Percentiles rank a stretch among this genome's conserved stretches.
phyloP scores from a whole-genome alignment of 2,329 filamentous ascomycete genomes.

The Ramichloridium luteum region DNA sequence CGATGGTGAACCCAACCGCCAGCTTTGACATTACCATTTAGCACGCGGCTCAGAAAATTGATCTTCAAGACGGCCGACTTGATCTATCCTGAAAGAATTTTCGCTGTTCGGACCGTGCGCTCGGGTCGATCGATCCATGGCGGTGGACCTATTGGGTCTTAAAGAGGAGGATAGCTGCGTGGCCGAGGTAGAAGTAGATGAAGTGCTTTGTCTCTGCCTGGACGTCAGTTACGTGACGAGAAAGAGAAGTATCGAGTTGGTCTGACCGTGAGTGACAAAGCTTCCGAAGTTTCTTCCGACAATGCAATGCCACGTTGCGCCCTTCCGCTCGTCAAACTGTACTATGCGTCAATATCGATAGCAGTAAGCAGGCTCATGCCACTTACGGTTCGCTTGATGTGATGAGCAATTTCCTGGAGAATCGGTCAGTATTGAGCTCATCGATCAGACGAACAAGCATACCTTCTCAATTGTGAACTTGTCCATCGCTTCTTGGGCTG shows the following conservation, averaged over 20 bases:
- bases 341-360: constrained; percentile 4
- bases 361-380: neutral
- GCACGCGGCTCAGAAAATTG: too few species aligned
- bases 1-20: too few species aligned
- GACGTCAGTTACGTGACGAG: too few species aligned
- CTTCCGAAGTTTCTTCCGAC: constrained; percentile 97
- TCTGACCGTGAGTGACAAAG: constrained; percentile 93
- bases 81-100: constrained; percentile 2
- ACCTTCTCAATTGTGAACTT: constrained; percentile 64
- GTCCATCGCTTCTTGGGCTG: constrained; percentile 59
- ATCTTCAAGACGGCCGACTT: neutral
- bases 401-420: constrained; percentile 76
- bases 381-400: constrained; percentile 80
- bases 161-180: constrained; percentile 96
- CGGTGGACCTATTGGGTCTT: constrained; percentile 68
- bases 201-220: constrained; percentile 97
- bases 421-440: constrained; percentile 3
- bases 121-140: neutral
- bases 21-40: too few species aligned
- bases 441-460: constrained; percentile 6
- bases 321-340: constrained; percentile 93
- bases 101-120: constrained; percentile 4
- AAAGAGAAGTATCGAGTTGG: too few species aligned
- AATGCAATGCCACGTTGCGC: constrained; percentile 98
- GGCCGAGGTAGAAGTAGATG: constrained; percentile 99